Base-by-base conservation (phyloP, 345 rosid species). In the Pelargonium nanum region DNA sequence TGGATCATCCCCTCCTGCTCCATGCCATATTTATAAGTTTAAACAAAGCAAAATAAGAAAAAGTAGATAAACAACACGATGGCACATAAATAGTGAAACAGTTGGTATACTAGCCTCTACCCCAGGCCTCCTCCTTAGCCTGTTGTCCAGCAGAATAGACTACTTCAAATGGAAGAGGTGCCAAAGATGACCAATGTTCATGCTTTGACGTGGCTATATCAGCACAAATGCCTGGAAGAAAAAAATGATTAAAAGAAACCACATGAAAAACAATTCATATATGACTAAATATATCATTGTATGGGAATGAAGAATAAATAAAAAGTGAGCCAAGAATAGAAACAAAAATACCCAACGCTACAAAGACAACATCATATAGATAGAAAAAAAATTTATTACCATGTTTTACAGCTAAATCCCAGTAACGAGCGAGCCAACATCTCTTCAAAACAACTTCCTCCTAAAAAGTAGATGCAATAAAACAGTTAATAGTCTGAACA, bases 401-500 rank as follows among this genome's bases (percentile, higher is more conserved):
- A 76, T 86, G 88, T 53, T 83, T 80, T 19, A 83, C 91, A 61
- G 96, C 96, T 65, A 94, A 77, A 52, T 91, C 93, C 99, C 96
- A 81, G 74, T 90, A 86, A 57, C 97, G 92, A 66, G 99, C 97
- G 77, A 94, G 97, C 97, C 99, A 94, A 63, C 99, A 94, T 76
- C 97, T 90, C 87, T 90, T 94, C 76, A 94, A 66, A 61, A 90
- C 99, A 63, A 94, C 97, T 81, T 94, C 99, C 78, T 94, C 99
- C 99, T 94, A 72, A 21, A 74, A 53, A 54, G 44, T 22, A 62
- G 40, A 67, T 57, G 23, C 17, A 65, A 56, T 20, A 51, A 58
- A 22, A 53, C 19, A 24, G 9, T 58, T 2, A 55, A 40, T 78
- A 58, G 22, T 51, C 53, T 65, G 57, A 66, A 73, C 51, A 21